Conservation (phyloP, 2,329 filamentous ascomycete genomes). For the Colletotrichum lentis region DNA sequence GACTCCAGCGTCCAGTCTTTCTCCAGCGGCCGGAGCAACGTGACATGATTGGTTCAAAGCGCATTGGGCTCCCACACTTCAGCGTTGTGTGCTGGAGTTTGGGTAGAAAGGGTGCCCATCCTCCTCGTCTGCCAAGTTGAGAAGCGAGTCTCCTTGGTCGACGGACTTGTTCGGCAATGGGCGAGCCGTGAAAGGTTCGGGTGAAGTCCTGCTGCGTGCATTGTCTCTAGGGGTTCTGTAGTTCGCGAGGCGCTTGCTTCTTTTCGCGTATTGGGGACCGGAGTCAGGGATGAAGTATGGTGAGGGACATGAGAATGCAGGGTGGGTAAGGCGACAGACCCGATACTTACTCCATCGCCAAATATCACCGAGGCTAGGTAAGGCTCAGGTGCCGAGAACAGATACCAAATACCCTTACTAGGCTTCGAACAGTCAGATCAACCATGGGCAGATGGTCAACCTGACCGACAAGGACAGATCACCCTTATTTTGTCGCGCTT, state of each 20-base stretch:
- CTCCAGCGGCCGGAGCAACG: constrained; percentile 11
- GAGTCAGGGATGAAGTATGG: not conserved
- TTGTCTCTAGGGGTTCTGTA: not conserved
- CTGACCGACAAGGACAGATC: constrained; percentile 3
- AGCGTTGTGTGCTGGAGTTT: constrained; percentile 13
- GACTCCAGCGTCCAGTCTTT: constrained; percentile 3
- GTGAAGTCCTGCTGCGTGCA: not conserved
- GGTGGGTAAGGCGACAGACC: not conserved
- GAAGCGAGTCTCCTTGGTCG: constrained; percentile 18
- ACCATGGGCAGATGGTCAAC: not conserved
- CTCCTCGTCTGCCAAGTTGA: constrained; percentile 3
- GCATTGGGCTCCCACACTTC: constrained; percentile 10
- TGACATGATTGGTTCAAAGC: constrained; percentile 7
- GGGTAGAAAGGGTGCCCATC: constrained; percentile 3
- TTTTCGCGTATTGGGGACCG: not conserved
- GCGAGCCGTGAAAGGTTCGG: not conserved
- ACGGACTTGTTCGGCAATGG: constrained; percentile 9
- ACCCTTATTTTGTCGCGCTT: constrained; percentile 3
- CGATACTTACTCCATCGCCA: not conserved
- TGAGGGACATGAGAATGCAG: too few species aligned
- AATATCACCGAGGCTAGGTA: constrained; percentile 1
- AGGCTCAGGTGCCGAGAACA: not conserved
- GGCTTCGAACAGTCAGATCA: not conserved
- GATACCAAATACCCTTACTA: constrained; percentile 12
- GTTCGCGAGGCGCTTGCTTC: not conserved